Evolutionary conservation across 768 basidiomycete species (phyloP), one percentile per base, ranked within the genome.

Genomic region (Rhizopogon salebrosus): DNA sequence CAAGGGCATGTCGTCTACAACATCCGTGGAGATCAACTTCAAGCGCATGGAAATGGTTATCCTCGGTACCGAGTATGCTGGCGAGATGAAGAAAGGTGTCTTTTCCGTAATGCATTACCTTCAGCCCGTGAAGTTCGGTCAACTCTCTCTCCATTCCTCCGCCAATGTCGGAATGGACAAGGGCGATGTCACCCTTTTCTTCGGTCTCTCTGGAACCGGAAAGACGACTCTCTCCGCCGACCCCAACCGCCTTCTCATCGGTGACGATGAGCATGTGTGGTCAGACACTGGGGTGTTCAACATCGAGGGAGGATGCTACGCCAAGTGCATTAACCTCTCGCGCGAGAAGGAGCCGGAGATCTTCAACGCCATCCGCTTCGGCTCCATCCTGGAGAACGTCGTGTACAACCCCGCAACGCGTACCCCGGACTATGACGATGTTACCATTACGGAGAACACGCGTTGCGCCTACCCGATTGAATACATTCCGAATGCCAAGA

Each of bases 1-100:
- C 55, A 93, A 97, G 78, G 97, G 97, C 72, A 98, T 98, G 97
- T 95, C 92, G 56, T 97, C 94, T 9, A 92, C 94, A 27, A 98
- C 97, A 6, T 97, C 95, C 3, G 95, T 99, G 46, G 95, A 98
- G 75, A 92, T 99, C 79, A 99, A 99, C 83, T 98, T 99, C 75
- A 97, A 97, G 80, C 91, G 97, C 37, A 97, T 94, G 93, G 97
- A 99, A 73, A 99, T 99, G 97, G 95, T 99, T 64, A 98, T 99
- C 65, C 91, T 99, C 62, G 95, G 91, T 51, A 95, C 93, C 24
- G 94, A 98, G 68, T 98, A 98, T 65, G 94, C 94, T 27, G 94
- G 94, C 48, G 94, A 99, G 78, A 99, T 99, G 97, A 99, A 99
- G 78, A 99, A 99, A 84, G 97, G 97, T 66, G 92, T 99, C 69